phyloP scores from a whole-genome alignment of 2,329 filamentous ascomycete genomes.

The Sporothrix curviconia region DNA sequence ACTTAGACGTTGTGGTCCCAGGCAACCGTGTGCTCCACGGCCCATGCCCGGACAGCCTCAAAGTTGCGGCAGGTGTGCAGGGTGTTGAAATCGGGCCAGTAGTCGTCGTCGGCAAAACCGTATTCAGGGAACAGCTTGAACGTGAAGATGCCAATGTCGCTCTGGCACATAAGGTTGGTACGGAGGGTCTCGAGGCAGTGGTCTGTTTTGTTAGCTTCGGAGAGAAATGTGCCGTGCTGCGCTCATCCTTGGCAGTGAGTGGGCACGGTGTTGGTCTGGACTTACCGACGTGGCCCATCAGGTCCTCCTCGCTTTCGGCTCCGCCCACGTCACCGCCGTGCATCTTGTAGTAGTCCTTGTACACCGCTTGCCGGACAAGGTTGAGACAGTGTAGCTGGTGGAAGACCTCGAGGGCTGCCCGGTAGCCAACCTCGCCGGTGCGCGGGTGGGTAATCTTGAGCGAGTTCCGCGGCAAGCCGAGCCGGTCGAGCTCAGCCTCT shows the following conservation, averaged over 20 bases:
- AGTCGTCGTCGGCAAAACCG: constrained; percentile 35
- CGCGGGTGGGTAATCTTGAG: constrained; percentile 49
- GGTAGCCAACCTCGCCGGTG: constrained; percentile 51
- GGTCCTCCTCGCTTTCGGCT: constrained; percentile 33
- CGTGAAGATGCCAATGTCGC: constrained; percentile 48
- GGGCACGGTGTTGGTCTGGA: no score
- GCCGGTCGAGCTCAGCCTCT: constrained; percentile 43
- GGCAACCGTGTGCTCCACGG: constrained; percentile 43
- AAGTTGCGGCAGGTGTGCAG: constrained; percentile 50
- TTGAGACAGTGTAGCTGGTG: constrained; percentile 50
- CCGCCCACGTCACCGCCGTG: constrained; percentile 40
- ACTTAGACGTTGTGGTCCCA: constrained; percentile 27
- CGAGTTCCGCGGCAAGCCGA: constrained; percentile 46
- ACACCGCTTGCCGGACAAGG: constrained; percentile 40
- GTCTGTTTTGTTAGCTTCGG: constrained; percentile 27
- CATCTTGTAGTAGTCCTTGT: constrained; percentile 43
- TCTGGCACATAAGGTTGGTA: constrained; percentile 48
- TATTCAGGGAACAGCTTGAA: constrained; percentile 43
- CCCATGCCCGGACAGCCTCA: constrained; percentile 45
- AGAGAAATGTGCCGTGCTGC: background rate
- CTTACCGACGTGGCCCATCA: constrained; percentile 38
- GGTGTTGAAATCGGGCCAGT: constrained; percentile 50
- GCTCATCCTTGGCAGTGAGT: background rate
- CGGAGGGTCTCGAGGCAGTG: constrained; percentile 49
- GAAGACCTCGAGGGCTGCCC: constrained; percentile 54